Evolutionary conservation across 345 rosid genomes (phyloP).

Genomic region (Gossypium arboreum): DNA sequence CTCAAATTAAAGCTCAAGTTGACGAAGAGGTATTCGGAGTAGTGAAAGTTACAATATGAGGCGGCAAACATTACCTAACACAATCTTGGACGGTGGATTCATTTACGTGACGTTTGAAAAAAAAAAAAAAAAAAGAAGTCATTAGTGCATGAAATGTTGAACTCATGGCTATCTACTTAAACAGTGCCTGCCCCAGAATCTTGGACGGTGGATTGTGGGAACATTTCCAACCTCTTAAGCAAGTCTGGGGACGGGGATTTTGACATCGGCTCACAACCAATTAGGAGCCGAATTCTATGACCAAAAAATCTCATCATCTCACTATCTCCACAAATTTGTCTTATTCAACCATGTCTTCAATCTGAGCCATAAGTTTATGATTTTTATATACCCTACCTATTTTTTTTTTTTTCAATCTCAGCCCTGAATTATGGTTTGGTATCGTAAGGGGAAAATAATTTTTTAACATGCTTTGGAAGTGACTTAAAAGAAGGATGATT

Average conservation of each 20-base stretch:
- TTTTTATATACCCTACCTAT: no score
- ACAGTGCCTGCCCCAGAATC: not conserved
- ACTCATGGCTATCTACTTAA: not conserved
- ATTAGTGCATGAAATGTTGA: not conserved
- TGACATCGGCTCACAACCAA: not conserved
- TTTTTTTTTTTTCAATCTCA: no score
- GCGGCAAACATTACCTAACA: not conserved
- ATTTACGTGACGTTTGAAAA: not conserved
- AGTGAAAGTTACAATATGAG: no score
- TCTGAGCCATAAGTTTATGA: no score
- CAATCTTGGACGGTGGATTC: not conserved
- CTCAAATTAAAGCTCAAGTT: no score
- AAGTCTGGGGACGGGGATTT: not conserved
- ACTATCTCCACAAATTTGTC: not conserved
- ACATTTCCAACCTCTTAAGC: not conserved
- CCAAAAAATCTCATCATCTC: not conserved
- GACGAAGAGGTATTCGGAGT: no score
- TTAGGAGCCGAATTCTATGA: not conserved
- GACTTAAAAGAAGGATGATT: no score
- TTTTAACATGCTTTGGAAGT: no score
- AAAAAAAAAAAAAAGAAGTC: no score
- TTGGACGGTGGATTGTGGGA: conserved; percentile 15
- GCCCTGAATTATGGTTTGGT: no score
- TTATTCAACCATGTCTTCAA: no score
- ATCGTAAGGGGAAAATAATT: no score